Conservation (phyloP, 192 early-diverging fungal genomes). For the Coemansia sp. region DNA sequence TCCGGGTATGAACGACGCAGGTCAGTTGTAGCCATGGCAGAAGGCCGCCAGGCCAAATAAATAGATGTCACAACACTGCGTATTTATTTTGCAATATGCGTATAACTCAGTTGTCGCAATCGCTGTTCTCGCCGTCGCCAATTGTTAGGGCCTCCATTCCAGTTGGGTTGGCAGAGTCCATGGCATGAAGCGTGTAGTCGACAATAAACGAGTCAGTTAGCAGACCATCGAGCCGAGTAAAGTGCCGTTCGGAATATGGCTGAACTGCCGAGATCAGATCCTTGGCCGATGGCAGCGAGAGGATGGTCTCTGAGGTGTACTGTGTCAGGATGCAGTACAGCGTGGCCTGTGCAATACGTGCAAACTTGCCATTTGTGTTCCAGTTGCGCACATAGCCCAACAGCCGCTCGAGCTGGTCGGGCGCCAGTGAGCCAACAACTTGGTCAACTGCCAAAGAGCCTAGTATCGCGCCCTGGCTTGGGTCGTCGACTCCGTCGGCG, state of each 20-base stretch:
- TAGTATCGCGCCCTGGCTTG: slow-evolving; percentile 12
- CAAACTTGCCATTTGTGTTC: slow-evolving; percentile 90
- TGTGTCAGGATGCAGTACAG: slow-evolving; percentile 72
- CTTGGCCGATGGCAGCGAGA: slow-evolving; percentile 76
- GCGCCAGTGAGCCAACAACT: slow-evolving; percentile 61
- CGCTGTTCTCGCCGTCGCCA: not conserved
- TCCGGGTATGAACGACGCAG: not conserved
- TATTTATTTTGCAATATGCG: not conserved
- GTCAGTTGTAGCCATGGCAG: too few relatives aligned
- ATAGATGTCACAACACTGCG: not conserved
- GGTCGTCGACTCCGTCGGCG: not conserved
- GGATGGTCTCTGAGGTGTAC: slow-evolving; percentile 64
- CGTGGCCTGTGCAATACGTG: slow-evolving; percentile 74
- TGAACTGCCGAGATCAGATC: slow-evolving; percentile 79
- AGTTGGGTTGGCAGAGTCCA: slow-evolving; percentile 56
- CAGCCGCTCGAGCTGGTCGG: slow-evolving; percentile 73
- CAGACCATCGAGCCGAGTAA: slow-evolving; percentile 70
- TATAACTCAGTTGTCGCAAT: not conserved
- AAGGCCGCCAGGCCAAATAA: not conserved
- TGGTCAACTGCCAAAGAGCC: slow-evolving; percentile 61
- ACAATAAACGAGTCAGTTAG: slow-evolving; percentile 82
- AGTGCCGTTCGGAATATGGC: slow-evolving; percentile 92
- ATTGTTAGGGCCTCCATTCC: slow-evolving; percentile 26
- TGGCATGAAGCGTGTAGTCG: slow-evolving; percentile 87
- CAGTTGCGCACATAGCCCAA: slow-evolving; percentile 85